Evolutionary conservation across 2,329 filamentous ascomycete genomes (phyloP), one percentile per base, ranked within the genome.

Genomic region (Calonectria henricotiae): DNA sequence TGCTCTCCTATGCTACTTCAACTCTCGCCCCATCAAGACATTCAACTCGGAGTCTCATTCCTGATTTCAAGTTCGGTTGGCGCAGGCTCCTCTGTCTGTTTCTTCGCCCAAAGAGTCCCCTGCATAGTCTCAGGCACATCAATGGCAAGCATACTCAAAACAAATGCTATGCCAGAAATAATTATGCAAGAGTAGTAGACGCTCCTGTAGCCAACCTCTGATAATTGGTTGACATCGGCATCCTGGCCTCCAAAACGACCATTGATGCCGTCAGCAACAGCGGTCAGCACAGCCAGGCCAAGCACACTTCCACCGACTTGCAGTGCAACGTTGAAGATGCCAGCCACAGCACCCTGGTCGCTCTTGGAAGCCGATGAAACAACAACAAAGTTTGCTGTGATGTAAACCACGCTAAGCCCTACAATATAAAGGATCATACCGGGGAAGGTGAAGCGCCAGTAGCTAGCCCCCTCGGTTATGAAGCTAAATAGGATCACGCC

Each of bases 281-380:
- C 51, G 51, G 51, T 58, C 20, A 58, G 15, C 11, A 58, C 51
- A 17, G 51, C 51, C 23, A 58, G 35, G 8, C 51, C 51, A 37
- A 58, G 51, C 35, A 58, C 51, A 32, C 32, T 39, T 25, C 51
- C 51, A 32, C 51, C 51, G 39, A 58, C 51, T 32, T 58, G 51
- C 51, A 58, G 51, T 58, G 51, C 51, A 58, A 58, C 51, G 12
- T 58, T 58, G 51, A 58, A 58, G 20, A 58, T 35, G 15, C 51
- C 51, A 15, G 51, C 51, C 51, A 58, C 51, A 13, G 51, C 51
- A 39, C 51, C 51, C 51, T 58, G 51, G 51, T 58, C 51, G 15
- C 51, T 58, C 51, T 58, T 58, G 51, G 51, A 58, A 23, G 51
- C 51, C 7, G 51, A 58, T 58, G 51, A 58, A 58, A 58, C 51